Percentiles rank a stretch among this genome's conserved stretches.
Conservation (phyloP, 164 flowering plant genomes). For the Vitis amurensis region DNA sequence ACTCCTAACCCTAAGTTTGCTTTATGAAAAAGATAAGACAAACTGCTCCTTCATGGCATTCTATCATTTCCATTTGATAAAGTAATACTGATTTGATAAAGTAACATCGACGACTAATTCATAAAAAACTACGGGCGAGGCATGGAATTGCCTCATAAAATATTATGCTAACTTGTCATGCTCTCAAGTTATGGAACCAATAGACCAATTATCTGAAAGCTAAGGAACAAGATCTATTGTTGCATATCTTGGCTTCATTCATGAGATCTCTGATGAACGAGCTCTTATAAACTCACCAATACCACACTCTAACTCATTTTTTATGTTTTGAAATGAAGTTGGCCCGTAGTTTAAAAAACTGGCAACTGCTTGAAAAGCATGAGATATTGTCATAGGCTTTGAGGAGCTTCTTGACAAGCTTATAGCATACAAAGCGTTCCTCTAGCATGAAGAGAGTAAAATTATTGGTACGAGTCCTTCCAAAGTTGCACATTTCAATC, state of each 20-base stretch:
- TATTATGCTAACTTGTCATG: not conserved
- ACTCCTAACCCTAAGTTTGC: not conserved
- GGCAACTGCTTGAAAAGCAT: not conserved
- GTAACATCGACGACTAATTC: not conserved
- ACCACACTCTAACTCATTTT: not conserved
- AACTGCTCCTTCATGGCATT: not conserved
- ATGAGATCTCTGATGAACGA: not conserved
- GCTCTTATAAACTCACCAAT: not conserved
- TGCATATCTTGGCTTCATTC: not conserved
- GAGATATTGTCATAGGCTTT: not conserved
- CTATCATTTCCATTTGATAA: not conserved
- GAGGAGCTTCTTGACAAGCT: conserved; percentile 6
- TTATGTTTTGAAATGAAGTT: not conserved
- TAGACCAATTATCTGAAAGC: not conserved
- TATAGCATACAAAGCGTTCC: not conserved
- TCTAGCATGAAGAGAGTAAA: conserved; percentile 1
- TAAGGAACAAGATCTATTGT: not conserved
- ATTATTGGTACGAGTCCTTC: not conserved
- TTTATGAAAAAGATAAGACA: not conserved
- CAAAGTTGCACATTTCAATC: not conserved
- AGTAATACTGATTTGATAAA: not conserved
- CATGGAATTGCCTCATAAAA: conserved; percentile 3
- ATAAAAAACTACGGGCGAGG: not conserved
- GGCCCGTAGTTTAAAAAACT: not conserved
- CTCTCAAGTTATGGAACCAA: not conserved